phyloP scores from a whole-genome alignment of 2,329 filamentous ascomycete genomes.

The Magnaporthales sp. region DNA sequence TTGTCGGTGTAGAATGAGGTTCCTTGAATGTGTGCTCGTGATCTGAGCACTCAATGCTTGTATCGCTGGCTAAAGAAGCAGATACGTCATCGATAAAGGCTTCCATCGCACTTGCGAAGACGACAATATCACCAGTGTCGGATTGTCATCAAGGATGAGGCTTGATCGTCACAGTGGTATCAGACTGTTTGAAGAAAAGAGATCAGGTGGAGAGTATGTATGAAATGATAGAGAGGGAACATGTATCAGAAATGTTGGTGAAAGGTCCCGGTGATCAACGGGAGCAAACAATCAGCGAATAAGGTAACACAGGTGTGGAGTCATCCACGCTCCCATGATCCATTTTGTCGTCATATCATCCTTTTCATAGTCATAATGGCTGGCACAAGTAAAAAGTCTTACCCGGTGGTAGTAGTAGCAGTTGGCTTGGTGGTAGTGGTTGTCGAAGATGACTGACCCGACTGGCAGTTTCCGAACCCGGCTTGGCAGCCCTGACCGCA shows the following conservation, averaged over 20 bases:
- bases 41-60: not conserved
- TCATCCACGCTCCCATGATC: not conserved
- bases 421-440: not conserved
- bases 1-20: not conserved
- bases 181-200: not conserved
- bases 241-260: too few species aligned
- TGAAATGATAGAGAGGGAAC: not conserved
- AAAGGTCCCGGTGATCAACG: not conserved
- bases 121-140: not conserved
- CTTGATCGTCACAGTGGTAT: not conserved
- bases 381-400: not conserved
- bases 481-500: constrained; percentile 12
- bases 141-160: not conserved
- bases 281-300: not conserved
- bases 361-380: not conserved
- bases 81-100: not conserved
- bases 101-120: not conserved
- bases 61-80: not conserved
- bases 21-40: not conserved
- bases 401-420: not conserved
- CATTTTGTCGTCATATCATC: not conserved
- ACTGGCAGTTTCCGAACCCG: constrained; percentile 9
- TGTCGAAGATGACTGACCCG: not conserved
- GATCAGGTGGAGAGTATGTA: not conserved
- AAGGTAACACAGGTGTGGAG: not conserved